A percentile compares a stretch with the other conserved stretches of the same genome.
phyloP scores from a whole-genome alignment of 345 rosid genomes.

The Melaleuca quinquenervia region DNA sequence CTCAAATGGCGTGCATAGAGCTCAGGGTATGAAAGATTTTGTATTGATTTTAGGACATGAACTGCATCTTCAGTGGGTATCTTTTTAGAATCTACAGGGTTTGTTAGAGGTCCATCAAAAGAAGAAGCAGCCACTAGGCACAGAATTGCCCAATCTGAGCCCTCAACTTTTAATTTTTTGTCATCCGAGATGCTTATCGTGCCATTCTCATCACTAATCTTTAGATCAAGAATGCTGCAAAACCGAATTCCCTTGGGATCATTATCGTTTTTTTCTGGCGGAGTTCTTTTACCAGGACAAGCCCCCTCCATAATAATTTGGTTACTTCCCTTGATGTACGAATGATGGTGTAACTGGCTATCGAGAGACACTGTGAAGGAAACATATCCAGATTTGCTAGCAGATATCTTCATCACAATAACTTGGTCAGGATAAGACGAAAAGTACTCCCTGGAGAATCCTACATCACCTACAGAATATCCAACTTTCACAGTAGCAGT shows the following conservation, averaged over 20 bases:
- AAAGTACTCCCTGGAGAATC: conserved; percentile 57
- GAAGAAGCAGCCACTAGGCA: conserved; percentile 61
- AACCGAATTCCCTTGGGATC: conserved; percentile 59
- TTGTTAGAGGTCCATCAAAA: conserved; percentile 72
- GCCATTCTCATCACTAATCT: conserved; percentile 46
- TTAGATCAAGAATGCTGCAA: conserved; percentile 54
- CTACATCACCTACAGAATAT: conserved; percentile 50
- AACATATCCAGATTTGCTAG: conserved; percentile 47
- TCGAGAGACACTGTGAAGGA: conserved; percentile 58
- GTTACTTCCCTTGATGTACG: conserved; percentile 28
- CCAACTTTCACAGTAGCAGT: conserved; percentile 62
- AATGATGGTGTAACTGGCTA: conserved; percentile 49
- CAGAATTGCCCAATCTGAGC: conserved; percentile 73
- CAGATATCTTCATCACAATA: conserved; percentile 51
- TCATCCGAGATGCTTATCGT: conserved; percentile 33
- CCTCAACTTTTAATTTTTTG: conserved; percentile 56
- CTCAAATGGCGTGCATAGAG: conserved; percentile 52
- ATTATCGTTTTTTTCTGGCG: conserved; percentile 26
- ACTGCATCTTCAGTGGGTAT: conserved; percentile 41
- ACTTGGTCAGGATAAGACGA: conserved; percentile 70
- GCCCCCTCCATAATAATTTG: conserved; percentile 59
- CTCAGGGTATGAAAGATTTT: conserved; percentile 44
- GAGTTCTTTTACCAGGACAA: conserved; percentile 62
- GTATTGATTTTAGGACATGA: conserved; percentile 27
- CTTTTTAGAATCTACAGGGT: conserved; percentile 62